phyloP scores from a whole-genome alignment of 164 flowering plant species.

The Vitis riparia region DNA sequence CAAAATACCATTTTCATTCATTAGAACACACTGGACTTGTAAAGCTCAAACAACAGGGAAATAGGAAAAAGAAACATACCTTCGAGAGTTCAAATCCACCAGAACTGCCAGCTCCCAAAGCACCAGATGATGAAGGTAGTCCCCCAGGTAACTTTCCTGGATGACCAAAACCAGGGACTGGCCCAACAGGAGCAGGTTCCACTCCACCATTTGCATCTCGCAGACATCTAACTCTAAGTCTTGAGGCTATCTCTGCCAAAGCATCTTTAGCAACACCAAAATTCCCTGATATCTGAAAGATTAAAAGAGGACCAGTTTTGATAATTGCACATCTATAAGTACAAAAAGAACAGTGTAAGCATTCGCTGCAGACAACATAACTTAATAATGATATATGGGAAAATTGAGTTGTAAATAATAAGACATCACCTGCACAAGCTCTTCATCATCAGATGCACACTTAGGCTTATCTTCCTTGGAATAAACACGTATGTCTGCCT shows the following conservation, averaged over 20 bases:
- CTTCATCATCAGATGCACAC: slow-evolving; percentile 71
- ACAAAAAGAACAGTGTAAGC: neutral
- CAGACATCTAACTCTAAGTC: slow-evolving; percentile 60
- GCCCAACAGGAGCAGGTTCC: slow-evolving; percentile 38
- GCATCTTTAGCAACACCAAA: slow-evolving; percentile 66
- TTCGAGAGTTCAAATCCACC: slow-evolving; percentile 37
- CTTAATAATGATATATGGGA: neutral
- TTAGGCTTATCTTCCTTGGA: slow-evolving; percentile 63
- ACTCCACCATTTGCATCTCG: slow-evolving; percentile 43
- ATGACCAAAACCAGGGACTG: slow-evolving; percentile 39
- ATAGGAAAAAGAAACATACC: slow-evolving; percentile 27
- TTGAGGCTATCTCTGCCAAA: slow-evolving; percentile 55
- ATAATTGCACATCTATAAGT: neutral
- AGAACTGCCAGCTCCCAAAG: slow-evolving; percentile 37
- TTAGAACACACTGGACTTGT: too few species aligned
- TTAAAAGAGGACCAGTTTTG: slow-evolving; percentile 11
- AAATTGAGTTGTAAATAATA: neutral
- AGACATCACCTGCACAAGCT: slow-evolving; percentile 74
- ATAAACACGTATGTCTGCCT: slow-evolving; percentile 67
- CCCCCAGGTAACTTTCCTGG: slow-evolving; percentile 33
- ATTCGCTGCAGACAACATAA: neutral
- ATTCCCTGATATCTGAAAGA: slow-evolving; percentile 59
- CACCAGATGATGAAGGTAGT: slow-evolving; percentile 35
- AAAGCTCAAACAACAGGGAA: neutral
- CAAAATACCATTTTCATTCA: too few species aligned